Conservation (phyloP, 1,284 basidiomycete species). For the Leccinum pachyderme region DNA sequence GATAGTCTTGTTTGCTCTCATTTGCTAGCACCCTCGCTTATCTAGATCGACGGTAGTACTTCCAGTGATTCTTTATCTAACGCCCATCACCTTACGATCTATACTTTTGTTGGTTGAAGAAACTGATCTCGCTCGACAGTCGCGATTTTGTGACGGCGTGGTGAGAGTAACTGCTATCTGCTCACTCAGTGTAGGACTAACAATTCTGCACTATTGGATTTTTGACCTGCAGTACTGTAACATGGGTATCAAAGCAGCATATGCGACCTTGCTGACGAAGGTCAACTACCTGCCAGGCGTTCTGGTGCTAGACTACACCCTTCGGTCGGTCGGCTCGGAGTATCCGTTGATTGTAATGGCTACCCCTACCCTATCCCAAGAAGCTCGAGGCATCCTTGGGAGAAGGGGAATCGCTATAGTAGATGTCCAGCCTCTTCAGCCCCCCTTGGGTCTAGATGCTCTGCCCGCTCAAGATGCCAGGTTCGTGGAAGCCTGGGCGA, state of each 20-base stretch:
- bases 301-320: slow-evolving; percentile 70
- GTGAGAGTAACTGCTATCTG: background rate
- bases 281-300: slow-evolving; percentile 70
- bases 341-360: slow-evolving; percentile 85
- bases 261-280: slow-evolving; percentile 67
- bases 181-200: background rate
- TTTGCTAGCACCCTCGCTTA: too few relatives aligned
- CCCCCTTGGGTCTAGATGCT: slow-evolving; percentile 48
- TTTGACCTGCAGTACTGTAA: background rate
- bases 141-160: background rate
- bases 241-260: slow-evolving; percentile 42
- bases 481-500: slow-evolving; percentile 89
- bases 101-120: background rate
- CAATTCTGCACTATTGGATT: background rate
- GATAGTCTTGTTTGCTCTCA: too few relatives aligned
- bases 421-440: slow-evolving; percentile 62
- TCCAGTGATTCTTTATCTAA: too few relatives aligned
- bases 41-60: too few relatives aligned
- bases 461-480: slow-evolving; percentile 57
- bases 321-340: slow-evolving; percentile 60
- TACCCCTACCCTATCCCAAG: slow-evolving; percentile 58
- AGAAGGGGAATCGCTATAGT: slow-evolving; percentile 53
- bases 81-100: too few relatives aligned
- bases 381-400: slow-evolving; percentile 53
- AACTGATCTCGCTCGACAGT: background rate